phyloP scores from a whole-genome alignment of 805 yeast genomes.

The Kluyveromyces lactis region DNA sequence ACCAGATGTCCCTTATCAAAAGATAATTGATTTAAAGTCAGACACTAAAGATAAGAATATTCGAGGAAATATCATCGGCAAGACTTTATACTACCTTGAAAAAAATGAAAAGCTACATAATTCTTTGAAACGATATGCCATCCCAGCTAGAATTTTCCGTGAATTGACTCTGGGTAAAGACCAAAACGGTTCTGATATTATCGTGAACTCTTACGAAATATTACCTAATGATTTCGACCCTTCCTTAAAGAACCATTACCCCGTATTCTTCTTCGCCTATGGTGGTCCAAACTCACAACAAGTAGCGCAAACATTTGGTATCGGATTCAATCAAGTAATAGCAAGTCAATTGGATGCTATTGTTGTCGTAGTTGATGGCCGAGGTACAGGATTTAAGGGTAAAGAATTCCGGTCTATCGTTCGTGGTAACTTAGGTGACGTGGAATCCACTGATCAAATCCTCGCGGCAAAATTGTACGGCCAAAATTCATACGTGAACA shows the following conservation, averaged over 20 bases:
- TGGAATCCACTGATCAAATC: slow-evolving; percentile 82
- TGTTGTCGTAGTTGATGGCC: slow-evolving; percentile 92
- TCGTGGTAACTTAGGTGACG: slow-evolving; percentile 71
- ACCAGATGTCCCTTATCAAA: slow-evolving; percentile 74
- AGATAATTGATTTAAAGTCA: slow-evolving; percentile 47
- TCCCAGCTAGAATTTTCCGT: slow-evolving; percentile 52
- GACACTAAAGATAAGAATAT: slow-evolving; percentile 18
- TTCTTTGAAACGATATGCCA: slow-evolving; percentile 35
- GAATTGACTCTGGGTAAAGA: slow-evolving; percentile 46
- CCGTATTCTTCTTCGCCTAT: slow-evolving; percentile 81
- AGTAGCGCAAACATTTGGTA: slow-evolving; percentile 52
- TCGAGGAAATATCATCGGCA: slow-evolving; percentile 18
- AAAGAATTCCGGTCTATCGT: slow-evolving; percentile 69
- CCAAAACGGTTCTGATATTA: slow-evolving; percentile 36
- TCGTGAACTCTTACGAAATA: slow-evolving; percentile 65
- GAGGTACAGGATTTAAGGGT: slow-evolving; percentile 93
- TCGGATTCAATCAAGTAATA: slow-evolving; percentile 65
- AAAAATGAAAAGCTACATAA: slow-evolving; percentile 34
- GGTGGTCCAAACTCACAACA: slow-evolving; percentile 95
- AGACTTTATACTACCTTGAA: slow-evolving; percentile 29
- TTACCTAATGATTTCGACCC: slow-evolving; percentile 66
- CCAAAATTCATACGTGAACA: slow-evolving; percentile 54
- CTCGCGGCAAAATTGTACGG: slow-evolving; percentile 73
- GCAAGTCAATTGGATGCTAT: slow-evolving; percentile 73
- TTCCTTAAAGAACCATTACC: slow-evolving; percentile 47